A percentile compares a stretch with the other conserved stretches of the same genome.
phyloP scores from a whole-genome alignment of 2,329 filamentous ascomycete genomes.

The Fusarium acutatum region DNA sequence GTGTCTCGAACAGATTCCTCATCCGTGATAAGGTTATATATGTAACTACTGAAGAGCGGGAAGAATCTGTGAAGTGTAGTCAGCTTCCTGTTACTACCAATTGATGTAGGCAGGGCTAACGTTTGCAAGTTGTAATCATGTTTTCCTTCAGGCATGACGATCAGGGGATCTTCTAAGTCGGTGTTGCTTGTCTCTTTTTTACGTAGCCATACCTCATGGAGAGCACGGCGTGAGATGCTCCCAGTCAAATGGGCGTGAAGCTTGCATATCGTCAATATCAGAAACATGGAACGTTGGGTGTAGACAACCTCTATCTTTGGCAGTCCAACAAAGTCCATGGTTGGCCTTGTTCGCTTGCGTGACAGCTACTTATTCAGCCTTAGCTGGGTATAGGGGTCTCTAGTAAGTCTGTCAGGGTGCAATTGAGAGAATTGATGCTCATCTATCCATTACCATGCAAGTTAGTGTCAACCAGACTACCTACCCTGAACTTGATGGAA shows the following conservation, averaged over 20 bases:
- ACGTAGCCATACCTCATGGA: slow-evolving; percentile 76
- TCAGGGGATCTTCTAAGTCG: slow-evolving; percentile 71
- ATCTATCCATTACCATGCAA: not conserved
- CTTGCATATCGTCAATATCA: slow-evolving; percentile 49
- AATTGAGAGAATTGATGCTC: not conserved
- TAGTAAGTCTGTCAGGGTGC: not conserved
- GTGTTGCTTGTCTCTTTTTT: slow-evolving; percentile 64
- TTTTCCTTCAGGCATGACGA: slow-evolving; percentile 75
- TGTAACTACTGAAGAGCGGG: slow-evolving; percentile 79
- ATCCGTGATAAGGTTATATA: slow-evolving; percentile 78
- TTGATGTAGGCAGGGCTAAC: slow-evolving; percentile 52
- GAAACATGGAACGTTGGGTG: not conserved
- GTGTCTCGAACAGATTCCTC: slow-evolving; percentile 66
- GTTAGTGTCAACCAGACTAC: not conserved
- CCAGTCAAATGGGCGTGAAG: slow-evolving; percentile 84
- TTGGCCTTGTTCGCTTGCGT: not conserved
- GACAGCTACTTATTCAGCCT: too few species aligned
- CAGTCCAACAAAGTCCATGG: slow-evolving; percentile 57
- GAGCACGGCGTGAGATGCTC: slow-evolving; percentile 75
- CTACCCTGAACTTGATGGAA: slow-evolving; percentile 10
- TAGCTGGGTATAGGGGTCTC: not conserved
- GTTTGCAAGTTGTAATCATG: slow-evolving; percentile 75
- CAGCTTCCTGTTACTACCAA: not conserved
- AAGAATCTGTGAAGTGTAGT: slow-evolving; percentile 69
- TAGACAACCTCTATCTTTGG: slow-evolving; percentile 63